Evolutionary conservation across 106 monocot species (phyloP).

Genomic region (Acorus calamus): DNA sequence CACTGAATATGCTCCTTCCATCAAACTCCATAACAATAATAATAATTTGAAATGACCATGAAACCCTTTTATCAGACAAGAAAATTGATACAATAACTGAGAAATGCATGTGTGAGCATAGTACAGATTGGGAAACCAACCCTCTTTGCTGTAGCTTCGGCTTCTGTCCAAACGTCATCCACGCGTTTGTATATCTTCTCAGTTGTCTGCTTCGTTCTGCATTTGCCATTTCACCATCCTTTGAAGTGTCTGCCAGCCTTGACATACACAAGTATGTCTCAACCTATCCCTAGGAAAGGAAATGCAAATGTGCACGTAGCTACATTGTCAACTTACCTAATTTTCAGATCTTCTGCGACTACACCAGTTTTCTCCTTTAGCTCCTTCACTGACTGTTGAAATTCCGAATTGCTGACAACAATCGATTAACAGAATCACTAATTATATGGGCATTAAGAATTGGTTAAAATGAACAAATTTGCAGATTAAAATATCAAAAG

Average conservation of each 20-base stretch:
- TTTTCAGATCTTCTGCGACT: constrained; percentile 78
- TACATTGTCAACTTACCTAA: constrained; percentile 36
- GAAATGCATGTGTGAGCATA: too few species aligned
- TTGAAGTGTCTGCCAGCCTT: constrained; percentile 6
- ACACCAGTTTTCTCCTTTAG: constrained; percentile 80
- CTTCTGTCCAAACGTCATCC: constrained; percentile 76
- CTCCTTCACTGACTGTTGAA: constrained; percentile 78
- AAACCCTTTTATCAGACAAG: too few species aligned
- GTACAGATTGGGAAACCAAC: constrained; percentile 15
- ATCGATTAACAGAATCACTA: constrained; percentile 4
- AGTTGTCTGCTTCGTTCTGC: constrained; percentile 83
- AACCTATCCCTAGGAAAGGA: constrained; percentile 11
- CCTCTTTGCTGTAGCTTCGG: constrained; percentile 83
- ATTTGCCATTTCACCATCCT: constrained; percentile 25
- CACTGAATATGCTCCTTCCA: too few species aligned
- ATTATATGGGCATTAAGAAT: background rate
- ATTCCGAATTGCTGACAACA: constrained; percentile 65
- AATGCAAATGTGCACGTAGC: constrained; percentile 3
- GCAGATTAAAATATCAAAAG: too few species aligned
- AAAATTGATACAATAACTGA: too few species aligned
- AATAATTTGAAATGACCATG: too few species aligned
- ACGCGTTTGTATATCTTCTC: constrained; percentile 68
- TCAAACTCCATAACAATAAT: too few species aligned
- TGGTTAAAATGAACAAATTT: too few species aligned
- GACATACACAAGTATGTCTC: constrained; percentile 20